Evolutionary conservation across 2,329 filamentous ascomycete species (phyloP), one percentile per base, ranked within the genome.

Genomic region (Cladosporium sphaerospermum): DNA sequence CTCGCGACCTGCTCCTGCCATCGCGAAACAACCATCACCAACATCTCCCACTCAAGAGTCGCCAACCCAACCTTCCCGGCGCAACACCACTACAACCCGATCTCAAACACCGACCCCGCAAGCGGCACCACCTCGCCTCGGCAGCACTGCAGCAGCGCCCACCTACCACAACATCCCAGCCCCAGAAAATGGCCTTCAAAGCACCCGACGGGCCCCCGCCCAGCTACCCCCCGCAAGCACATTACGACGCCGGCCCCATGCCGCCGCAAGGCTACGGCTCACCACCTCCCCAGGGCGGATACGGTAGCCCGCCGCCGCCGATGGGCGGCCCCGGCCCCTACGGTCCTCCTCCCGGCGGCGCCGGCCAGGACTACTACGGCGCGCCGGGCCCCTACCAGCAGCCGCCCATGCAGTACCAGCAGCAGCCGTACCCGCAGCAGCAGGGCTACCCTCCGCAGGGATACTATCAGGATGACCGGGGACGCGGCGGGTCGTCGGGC

Each of bases 351-450:
- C 43, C 42, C 31, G 52, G 52, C 13, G 33, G 23, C 23, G 23
- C 23, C 23, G 23, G 23, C 23, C 23, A 53, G 4, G 36, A 54
- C 16, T 47, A 48, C 39, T 49, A 50, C 28, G 52, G 52, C 13
- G 28, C 14, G 6, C 45, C 33, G 19, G 41, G 43, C 6, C 42
- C 34, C 28, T 45, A 54, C 32, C 56, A 57, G 43, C 56, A 59
- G 45, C 61, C 58, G 36, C 59, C 55, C 3, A 70, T 70, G 68
- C 67, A 69, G 52, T 73, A 73, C 55, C 68, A 67, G 50, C 69
- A 67, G 49, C 69, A 67, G 36, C 60, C 59, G 4, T 62, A 66
- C 45, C 65, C 62, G 43, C 71, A 63, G 45, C 69, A 65, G 55
- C 66, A 67, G 40, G 70, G 69, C 11, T 39, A 39, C 36, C 36